Evolutionary conservation across 108 stramenopile species (phyloP).

Genomic region (Pseudonitzschia pungens): DNA sequence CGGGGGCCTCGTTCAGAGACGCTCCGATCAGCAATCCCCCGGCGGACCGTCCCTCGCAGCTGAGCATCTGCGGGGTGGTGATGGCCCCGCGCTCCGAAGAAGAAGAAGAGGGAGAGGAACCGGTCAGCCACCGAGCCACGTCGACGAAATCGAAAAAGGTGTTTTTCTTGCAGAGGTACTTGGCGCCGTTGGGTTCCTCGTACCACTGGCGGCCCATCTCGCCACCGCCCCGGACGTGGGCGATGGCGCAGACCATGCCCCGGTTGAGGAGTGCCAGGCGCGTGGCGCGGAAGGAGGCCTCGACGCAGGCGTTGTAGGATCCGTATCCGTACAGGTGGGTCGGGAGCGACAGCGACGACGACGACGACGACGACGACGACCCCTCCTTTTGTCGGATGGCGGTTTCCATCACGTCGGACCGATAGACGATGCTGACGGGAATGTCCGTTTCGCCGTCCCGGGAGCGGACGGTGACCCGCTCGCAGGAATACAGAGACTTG

Average conservation of each 20-base stretch:
- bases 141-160: constrained; percentile 95
- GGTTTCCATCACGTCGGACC: constrained; percentile 71
- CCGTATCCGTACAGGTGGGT: constrained; percentile 92
- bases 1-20: constrained; percentile 73
- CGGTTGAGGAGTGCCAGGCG: constrained; percentile 76
- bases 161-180: constrained; percentile 93
- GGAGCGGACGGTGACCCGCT: constrained; percentile 63
- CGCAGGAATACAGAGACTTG: constrained; percentile 68
- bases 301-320: constrained; percentile 88
- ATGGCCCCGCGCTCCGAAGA: constrained; percentile 21
- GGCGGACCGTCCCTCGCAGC: constrained; percentile 68
- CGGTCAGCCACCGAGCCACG: constrained; percentile 54
- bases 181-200: constrained; percentile 90
- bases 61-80: constrained; percentile 46
- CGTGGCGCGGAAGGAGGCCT: constrained; percentile 71
- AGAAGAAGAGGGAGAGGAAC: no score
- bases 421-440: constrained; percentile 83
- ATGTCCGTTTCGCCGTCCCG: constrained; percentile 84
- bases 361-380: no score
- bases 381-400: constrained; percentile 24
- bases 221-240: constrained; percentile 95
- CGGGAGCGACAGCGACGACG: no score
- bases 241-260: constrained; percentile 86
- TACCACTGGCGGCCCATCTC: constrained; percentile 97
- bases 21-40: constrained; percentile 75